Evolutionary conservation across 768 basidiomycete genomes (phyloP).

Genomic region (Auricularia sp.): DNA sequence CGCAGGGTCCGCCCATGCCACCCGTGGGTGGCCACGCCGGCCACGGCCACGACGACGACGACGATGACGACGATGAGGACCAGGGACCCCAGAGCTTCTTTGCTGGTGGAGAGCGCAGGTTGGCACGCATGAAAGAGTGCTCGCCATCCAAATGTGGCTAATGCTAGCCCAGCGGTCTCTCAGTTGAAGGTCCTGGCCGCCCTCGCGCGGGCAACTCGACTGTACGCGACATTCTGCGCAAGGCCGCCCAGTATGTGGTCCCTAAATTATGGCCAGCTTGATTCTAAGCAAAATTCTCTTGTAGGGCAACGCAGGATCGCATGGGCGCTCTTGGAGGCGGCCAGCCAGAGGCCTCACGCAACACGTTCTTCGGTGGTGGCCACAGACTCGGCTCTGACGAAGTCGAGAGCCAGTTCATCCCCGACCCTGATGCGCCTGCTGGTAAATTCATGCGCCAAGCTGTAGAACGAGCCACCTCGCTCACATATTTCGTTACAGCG

Average conservation of each 20-base stretch:
- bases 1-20: slow-evolving; percentile 11
- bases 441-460: slow-evolving; percentile 17
- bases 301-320: slow-evolving; percentile 23
- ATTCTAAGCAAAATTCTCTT: slow-evolving; percentile 5
- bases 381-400: slow-evolving; percentile 86
- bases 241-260: slow-evolving; percentile 62
- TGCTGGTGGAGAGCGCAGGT: slow-evolving; percentile 94
- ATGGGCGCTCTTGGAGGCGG: slow-evolving; percentile 18
- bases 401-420: slow-evolving; percentile 62
- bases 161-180: slow-evolving; percentile 55
- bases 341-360: slow-evolving; percentile 10
- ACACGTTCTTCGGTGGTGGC: slow-evolving; percentile 61
- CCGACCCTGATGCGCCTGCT: slow-evolving; percentile 49
- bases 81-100: slow-evolving; percentile 64
- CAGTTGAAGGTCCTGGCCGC: slow-evolving; percentile 70
- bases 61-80: slow-evolving; percentile 38
- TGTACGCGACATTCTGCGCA: slow-evolving; percentile 62
- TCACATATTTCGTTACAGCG: slow-evolving; percentile 16
- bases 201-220: slow-evolving; percentile 34
- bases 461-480: slow-evolving; percentile 5
- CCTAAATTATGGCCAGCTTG: slow-evolving; percentile 4
- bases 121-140: slow-evolving; percentile 3
- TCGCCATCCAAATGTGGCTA: slow-evolving; percentile 2
- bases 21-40: slow-evolving; percentile 8
- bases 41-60: slow-evolving; percentile 39